phyloP scores from a whole-genome alignment of 768 basidiomycete genomes.

The Mycena vulgaris region DNA sequence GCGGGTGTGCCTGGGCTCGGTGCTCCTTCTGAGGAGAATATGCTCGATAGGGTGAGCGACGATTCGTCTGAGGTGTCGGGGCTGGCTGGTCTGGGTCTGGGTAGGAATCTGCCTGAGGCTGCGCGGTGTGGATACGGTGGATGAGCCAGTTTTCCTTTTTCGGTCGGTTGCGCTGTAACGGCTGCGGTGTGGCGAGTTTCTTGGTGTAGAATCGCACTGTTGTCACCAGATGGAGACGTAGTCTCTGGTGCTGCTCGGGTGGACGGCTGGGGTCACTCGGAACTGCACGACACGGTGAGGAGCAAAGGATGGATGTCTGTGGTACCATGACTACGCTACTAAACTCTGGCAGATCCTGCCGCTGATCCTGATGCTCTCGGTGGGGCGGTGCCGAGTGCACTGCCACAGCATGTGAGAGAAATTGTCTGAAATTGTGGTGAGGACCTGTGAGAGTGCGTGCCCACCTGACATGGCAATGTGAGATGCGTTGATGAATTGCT shows the following conservation, averaged over 20 bases:
- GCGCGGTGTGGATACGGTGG: not conserved
- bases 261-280: not conserved
- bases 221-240: slow-evolving; percentile 3
- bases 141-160: not conserved
- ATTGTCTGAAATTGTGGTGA: too few species aligned
- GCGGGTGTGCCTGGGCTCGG: not conserved
- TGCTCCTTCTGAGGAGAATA: not conserved
- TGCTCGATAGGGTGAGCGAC: not conserved
- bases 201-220: not conserved
- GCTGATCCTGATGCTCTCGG: too few species aligned
- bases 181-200: not conserved
- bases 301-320: not conserved
- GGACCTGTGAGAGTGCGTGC: too few species aligned
- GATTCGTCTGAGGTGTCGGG: not conserved
- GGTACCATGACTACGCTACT: too few species aligned
- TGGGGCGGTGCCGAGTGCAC: too few species aligned
- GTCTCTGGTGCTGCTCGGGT: not conserved
- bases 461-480: too few species aligned
- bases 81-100: not conserved
- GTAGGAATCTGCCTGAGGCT: not conserved
- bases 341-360: too few species aligned
- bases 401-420: too few species aligned
- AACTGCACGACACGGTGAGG: not conserved
- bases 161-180: not conserved
- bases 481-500: too few species aligned